Evolutionary conservation across 495 filamentous ascomycete species (phyloP), one percentile per base, ranked within the genome.

Genomic region (Hypoxylon trugodes): DNA sequence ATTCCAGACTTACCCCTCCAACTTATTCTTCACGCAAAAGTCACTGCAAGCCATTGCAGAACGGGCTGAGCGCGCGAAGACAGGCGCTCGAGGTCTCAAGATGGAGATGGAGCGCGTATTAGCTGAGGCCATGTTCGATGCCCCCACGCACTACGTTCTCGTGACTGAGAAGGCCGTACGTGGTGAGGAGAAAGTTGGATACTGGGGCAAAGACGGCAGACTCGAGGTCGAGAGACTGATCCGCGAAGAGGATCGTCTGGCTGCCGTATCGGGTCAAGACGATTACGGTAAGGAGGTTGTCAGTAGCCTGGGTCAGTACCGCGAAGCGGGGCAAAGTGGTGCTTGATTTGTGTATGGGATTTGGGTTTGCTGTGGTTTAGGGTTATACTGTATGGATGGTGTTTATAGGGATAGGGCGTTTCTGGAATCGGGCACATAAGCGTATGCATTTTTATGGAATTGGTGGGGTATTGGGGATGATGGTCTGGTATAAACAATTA

Each of bases 51-150:
- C 89, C 54, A 85, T 98, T 24, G 95, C 94, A 12, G 84, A 85
- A 59, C 82, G 84, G 21, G 93, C 93, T 0, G 77, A 78, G 21
- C 69, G 72, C 58, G 93, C 94, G 82, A 91, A 89, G 9, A 97
- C 93, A 0, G 95, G 95, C 4, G 95, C 95, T 0, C 80, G 95
- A 8, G 95, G 89, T 0, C 76, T 98, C 33, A 86, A 95, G 49
- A 94, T 92, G 45, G 92, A 96, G 54, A 86, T 97, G 81, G 96
- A 98, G 73, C 81, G 89, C 5, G 80, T 98, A 38, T 79, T 98
- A 15, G 88, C 84, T 9, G 93, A 97, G 59, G 85, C 90, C 16
- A 97, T 96, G 90, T 98, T 94, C 72, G 91, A 96, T 72, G 86
- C 89, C 3, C 95, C 95, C 61, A 76, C 65, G 58, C 75, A 71